Percentiles rank a stretch among this genome's conserved stretches.
Conservation (phyloP, 2,329 filamentous ascomycete species). For the Pseudocercospora macadamiae region DNA sequence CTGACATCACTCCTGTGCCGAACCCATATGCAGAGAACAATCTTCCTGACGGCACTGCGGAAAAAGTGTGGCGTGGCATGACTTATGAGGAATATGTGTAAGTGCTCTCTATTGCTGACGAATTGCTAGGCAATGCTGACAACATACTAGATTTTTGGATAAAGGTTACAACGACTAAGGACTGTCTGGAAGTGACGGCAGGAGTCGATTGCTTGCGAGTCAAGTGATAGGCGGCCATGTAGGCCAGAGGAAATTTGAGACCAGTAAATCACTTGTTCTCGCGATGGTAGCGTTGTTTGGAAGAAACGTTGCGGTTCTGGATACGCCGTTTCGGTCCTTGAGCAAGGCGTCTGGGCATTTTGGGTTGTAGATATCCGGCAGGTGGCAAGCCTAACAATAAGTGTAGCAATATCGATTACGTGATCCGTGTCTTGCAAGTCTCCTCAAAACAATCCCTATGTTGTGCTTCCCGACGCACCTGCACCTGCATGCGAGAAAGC, state of each 20-base stretch:
- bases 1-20: constrained; percentile 33
- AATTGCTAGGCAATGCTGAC: constrained; percentile 2
- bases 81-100: constrained; percentile 35
- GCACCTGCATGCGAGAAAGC: no score
- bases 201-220: neutral
- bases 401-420: neutral
- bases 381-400: neutral
- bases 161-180: constrained; percentile 21
- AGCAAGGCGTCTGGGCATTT: constrained; percentile 6
- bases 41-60: constrained; percentile 23
- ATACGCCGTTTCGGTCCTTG: neutral
- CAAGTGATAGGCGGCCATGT: no score
- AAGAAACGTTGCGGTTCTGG: neutral
- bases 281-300: no score
- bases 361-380: neutral
- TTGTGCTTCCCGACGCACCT: no score
- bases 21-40: constrained; percentile 25
- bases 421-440: neutral
- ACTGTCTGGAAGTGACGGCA: neutral
- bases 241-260: no score
- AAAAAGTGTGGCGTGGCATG: constrained; percentile 32
- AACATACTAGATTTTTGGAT: constrained; percentile 14
- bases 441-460: no score
- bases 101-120: constrained; percentile 10
- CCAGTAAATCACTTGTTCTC: no score